Conservation (phyloP, 805 yeast genomes). For the Spathaspora boniae region DNA sequence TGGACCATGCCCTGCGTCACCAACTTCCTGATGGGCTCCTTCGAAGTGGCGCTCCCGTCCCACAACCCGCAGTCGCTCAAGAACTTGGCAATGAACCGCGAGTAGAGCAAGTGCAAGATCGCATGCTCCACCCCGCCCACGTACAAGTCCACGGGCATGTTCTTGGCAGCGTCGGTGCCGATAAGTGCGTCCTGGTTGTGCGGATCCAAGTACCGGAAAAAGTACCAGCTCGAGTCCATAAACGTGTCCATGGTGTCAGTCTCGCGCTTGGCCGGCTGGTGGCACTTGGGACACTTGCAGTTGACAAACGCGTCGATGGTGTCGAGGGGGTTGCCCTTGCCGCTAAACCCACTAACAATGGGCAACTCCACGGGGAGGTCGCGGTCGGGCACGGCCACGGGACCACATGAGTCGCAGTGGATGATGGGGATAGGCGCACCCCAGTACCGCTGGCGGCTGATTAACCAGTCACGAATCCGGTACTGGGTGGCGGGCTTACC, state of each 20-base stretch:
- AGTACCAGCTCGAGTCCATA: constrained; percentile 98
- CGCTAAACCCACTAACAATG: constrained; percentile 49
- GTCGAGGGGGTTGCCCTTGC: constrained; percentile 64
- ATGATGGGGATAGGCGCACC: constrained; percentile 97
- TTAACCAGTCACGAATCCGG: constrained; percentile 87
- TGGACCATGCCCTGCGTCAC: constrained; percentile 99
- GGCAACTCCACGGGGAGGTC: constrained; percentile 86
- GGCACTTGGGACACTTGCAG: constrained; percentile 80
- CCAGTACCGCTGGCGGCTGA: constrained; percentile 95
- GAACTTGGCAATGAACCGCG: constrained; percentile 83
- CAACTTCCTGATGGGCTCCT: constrained; percentile 78
- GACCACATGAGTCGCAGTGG: constrained; percentile 82
- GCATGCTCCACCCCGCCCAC: constrained; percentile 98
- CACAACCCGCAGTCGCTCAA: constrained; percentile 64
- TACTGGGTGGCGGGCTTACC: constrained; percentile 55
- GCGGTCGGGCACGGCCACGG: constrained; percentile 86
- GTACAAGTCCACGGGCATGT: constrained; percentile 85
- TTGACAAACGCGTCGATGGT: constrained; percentile 65
- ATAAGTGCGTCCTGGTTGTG: constrained; percentile 58
- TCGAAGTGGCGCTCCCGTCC: constrained; percentile 53
- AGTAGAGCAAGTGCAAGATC: constrained; percentile 81
- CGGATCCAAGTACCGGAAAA: constrained; percentile 78
- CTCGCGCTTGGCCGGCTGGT: constrained; percentile 60
- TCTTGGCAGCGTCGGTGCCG: constrained; percentile 23
- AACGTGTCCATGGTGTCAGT: constrained; percentile 99